Evolutionary conservation across 2,329 filamentous ascomycete genomes (phyloP).

Genomic region (Colletotrichum lupini): DNA sequence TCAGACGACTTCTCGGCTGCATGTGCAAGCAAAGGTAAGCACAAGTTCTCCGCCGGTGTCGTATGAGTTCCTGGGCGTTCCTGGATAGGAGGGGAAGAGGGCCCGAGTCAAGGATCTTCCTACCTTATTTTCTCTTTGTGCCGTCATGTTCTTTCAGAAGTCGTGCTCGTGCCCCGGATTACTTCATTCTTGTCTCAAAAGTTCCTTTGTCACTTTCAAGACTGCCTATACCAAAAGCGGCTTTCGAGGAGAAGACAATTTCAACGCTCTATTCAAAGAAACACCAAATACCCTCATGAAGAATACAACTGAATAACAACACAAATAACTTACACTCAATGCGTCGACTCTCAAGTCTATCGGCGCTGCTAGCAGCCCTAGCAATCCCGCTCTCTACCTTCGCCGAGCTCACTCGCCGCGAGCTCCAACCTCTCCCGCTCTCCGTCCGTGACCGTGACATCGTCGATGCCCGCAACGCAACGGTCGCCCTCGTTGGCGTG

Average conservation of each 20-base stretch:
- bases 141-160: not conserved
- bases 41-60: not conserved
- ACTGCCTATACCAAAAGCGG: not conserved
- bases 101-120: not conserved
- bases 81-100: not conserved
- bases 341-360: not conserved
- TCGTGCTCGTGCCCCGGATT: not conserved
- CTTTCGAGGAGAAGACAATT: not conserved
- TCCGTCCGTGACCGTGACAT: constrained; percentile 46
- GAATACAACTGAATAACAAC: not conserved
- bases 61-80: not conserved
- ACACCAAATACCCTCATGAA: not conserved
- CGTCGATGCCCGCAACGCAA: constrained; percentile 59
- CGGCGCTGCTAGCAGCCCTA: constrained; percentile 32
- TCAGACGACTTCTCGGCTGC: constrained; percentile 25
- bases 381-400: not conserved
- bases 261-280: not conserved
- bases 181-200: constrained; percentile 2
- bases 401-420: not conserved
- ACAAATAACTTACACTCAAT: not conserved
- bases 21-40: not conserved
- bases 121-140: not conserved
- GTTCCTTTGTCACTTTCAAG: not conserved
- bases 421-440: not conserved
- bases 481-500: constrained; percentile 56